Conservation (phyloP, 345 rosid species). For the Dipteronia dyeriana region DNA sequence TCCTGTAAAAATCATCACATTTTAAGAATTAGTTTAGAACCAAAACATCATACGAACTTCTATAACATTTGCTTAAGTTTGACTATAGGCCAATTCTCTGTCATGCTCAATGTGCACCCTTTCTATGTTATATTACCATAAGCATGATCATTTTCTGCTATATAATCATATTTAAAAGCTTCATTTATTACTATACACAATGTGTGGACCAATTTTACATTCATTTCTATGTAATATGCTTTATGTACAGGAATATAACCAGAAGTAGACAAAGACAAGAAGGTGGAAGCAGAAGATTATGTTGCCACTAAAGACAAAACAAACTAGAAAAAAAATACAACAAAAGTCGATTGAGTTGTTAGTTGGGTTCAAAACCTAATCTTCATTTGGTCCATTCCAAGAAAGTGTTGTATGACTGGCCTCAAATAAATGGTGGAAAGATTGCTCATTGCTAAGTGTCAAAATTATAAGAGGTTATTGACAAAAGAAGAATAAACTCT, state of each 20-base stretch:
- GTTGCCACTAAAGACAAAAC: too few relatives aligned
- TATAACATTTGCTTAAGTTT: conserved; percentile 1
- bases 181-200: not conserved
- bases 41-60: conserved; percentile 2
- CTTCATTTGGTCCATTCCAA: too few relatives aligned
- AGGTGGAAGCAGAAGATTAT: too few relatives aligned
- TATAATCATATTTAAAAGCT: not conserved
- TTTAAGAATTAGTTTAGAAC: conserved; percentile 21
- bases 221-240: conserved; percentile 3
- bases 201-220: not conserved
- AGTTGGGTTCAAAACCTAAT: too few relatives aligned
- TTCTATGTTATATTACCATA: too few relatives aligned
- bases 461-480: too few relatives aligned
- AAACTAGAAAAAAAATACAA: too few relatives aligned
- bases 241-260: conserved; percentile 8
- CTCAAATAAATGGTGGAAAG: too few relatives aligned
- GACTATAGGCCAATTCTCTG: conserved; percentile 5
- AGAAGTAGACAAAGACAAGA: conserved; percentile 23
- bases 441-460: too few relatives aligned
- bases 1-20: conserved; percentile 54
- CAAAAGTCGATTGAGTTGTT: too few relatives aligned
- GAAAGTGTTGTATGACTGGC: too few relatives aligned
- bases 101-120: not conserved
- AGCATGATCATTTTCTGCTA: not conserved
- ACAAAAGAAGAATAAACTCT: too few relatives aligned